Conservation (phyloP, 257 asterid genomes). For the Capsicum chinense region DNA sequence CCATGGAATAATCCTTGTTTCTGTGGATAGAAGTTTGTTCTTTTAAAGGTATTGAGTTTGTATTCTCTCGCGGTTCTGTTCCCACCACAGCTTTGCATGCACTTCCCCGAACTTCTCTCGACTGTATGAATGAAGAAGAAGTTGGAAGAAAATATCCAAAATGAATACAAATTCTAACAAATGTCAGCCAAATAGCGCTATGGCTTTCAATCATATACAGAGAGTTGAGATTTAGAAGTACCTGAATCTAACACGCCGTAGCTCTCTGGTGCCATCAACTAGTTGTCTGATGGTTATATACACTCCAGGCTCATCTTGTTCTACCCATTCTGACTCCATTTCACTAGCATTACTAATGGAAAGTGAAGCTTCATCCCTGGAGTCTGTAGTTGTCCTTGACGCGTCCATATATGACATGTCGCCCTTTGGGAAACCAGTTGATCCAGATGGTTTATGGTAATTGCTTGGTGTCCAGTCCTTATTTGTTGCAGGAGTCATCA, state of each 20-base stretch:
- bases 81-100: conserved; percentile 96
- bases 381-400: conserved; percentile 78
- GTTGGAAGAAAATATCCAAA: not conserved
- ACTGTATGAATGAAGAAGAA: conserved; percentile 42
- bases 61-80: conserved; percentile 89
- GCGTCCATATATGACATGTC: conserved; percentile 72
- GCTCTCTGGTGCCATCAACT: conserved; percentile 89
- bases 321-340: conserved; percentile 89
- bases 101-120: conserved; percentile 90
- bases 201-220: not conserved
- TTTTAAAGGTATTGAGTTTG: conserved; percentile 76
- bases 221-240: conserved; percentile 29
- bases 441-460: conserved; percentile 53
- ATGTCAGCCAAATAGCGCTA: not conserved
- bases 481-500: conserved; percentile 75
- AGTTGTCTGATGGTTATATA: conserved; percentile 89
- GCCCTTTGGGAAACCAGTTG: conserved; percentile 53
- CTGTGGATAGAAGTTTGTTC: not conserved
- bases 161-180: not conserved
- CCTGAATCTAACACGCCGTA: conserved; percentile 98
- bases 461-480: conserved; percentile 65
- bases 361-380: conserved; percentile 83
- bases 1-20: conserved; percentile 10
- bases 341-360: conserved; percentile 98
- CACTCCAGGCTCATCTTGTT: conserved; percentile 94